A percentile compares a stretch with the other conserved stretches of the same genome.
Evolutionary conservation across 192 early-diverging fungal genomes (phyloP).

Genomic region (Cladochytrium replicatum): DNA sequence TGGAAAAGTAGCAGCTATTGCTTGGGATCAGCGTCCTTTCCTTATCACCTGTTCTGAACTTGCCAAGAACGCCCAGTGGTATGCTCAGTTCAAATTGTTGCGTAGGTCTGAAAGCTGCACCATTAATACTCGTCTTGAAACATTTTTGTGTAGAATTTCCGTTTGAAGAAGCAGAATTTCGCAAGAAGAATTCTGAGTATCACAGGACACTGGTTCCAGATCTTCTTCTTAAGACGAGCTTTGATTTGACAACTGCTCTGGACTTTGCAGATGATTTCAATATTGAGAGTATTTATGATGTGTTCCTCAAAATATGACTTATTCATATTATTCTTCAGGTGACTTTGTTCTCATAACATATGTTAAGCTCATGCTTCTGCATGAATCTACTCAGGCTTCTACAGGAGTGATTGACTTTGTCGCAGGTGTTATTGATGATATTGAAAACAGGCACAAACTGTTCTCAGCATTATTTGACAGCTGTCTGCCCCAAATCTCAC

Average conservation of each 20-base stretch:
- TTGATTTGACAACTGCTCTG: constrained; percentile 48
- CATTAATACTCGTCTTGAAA: neutral
- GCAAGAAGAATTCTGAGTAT: constrained; percentile 32
- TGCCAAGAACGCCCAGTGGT: constrained; percentile 56
- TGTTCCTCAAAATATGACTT: too few species aligned
- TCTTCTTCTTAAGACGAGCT: constrained; percentile 45
- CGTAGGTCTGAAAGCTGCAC: constrained; percentile 8
- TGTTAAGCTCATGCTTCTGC: constrained; percentile 28
- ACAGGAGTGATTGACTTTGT: constrained; percentile 39
- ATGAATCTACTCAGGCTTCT: constrained; percentile 32
- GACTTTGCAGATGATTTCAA: constrained; percentile 59
- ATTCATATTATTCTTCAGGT: constrained; percentile 21
- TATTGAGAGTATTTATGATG: constrained; percentile 27
- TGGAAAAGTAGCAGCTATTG: constrained; percentile 41
- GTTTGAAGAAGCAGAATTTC: constrained; percentile 46
- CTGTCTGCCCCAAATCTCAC: constrained; percentile 31
- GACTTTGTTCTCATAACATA: constrained; percentile 42
- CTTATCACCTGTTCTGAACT: constrained; percentile 47
- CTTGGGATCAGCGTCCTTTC: constrained; percentile 58
- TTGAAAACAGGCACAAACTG: constrained; percentile 47
- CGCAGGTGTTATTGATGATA: constrained; percentile 31
- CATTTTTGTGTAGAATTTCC: constrained; percentile 24
- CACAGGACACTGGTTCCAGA: constrained; percentile 43
- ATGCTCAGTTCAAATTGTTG: constrained; percentile 50
- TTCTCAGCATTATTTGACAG: constrained; percentile 33